A percentile compares a stretch with the other conserved stretches of the same genome.
These are phyloP conservation scores for thale cress (Arabidopsis thaliana) DNA, from an alignment of 345 rosid species.

Conservation along the genomic window DNA sequence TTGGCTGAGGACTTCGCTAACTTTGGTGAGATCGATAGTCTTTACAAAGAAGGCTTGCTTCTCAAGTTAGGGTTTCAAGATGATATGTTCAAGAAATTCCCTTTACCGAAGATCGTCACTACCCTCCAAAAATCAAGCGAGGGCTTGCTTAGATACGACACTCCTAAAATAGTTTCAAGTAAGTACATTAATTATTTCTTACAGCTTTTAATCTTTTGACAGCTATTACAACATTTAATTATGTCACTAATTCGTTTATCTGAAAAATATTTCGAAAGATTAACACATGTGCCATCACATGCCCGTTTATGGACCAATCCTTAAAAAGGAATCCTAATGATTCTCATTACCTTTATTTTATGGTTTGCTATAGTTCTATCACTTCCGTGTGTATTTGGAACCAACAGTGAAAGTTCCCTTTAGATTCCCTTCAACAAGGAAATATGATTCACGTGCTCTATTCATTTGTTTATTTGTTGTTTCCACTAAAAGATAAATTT, in stretches of 20 bases:
- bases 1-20: constrained; percentile 67
- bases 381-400: constrained; percentile 24
- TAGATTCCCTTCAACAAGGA: not conserved
- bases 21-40: constrained; percentile 79
- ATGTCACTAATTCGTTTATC: not conserved
- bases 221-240: not conserved
- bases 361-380: constrained; percentile 4
- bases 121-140: constrained; percentile 71
- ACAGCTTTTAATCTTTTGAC: not conserved
- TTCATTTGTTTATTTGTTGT: constrained; percentile 17
- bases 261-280: not conserved
- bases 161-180: constrained; percentile 88
- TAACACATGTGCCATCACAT: constrained; percentile 28
- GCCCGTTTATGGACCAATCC: constrained; percentile 16
- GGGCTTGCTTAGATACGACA: constrained; percentile 82
- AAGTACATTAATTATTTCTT: constrained; percentile 44
- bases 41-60: constrained; percentile 88
- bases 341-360: not conserved
- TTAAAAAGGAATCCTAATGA: not conserved
- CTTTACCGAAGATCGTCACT: constrained; percentile 67
- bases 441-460: constrained; percentile 43
- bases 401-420: constrained; percentile 28
- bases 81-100: constrained; percentile 72
- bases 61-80: constrained; percentile 83
- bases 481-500: constrained; percentile 13